Conservation (phyloP, 257 asterid genomes). For the Solanum peruvianum region DNA sequence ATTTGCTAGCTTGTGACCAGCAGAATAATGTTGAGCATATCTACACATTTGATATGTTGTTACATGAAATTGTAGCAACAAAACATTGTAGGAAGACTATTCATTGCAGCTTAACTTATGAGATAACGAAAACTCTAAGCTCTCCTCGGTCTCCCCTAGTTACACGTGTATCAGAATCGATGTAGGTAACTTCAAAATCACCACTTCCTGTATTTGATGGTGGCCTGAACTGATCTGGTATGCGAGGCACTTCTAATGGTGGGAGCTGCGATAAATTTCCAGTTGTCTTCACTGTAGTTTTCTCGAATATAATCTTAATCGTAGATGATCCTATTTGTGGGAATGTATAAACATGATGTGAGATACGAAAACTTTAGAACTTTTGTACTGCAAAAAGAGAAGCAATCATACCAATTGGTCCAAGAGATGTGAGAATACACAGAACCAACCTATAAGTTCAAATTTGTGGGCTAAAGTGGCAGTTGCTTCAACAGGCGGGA, state of each 20-base stretch:
- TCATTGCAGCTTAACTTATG: constrained; percentile 13
- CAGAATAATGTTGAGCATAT: not conserved
- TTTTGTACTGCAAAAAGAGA: not conserved
- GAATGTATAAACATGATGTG: not conserved
- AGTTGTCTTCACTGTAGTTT: constrained; percentile 69
- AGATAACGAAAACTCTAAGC: constrained; percentile 74
- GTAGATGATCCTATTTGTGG: constrained; percentile 31
- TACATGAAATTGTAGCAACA: not conserved
- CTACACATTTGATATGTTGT: not conserved
- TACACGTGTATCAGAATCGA: constrained; percentile 65
- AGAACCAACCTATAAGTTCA: constrained; percentile 48
- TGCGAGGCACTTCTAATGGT: constrained; percentile 62
- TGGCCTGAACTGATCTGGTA: constrained; percentile 67
- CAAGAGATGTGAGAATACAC: not conserved
- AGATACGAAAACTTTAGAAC: not conserved
- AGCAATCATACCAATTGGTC: not conserved
- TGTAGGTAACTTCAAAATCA: constrained; percentile 75
- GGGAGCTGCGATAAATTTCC: constrained; percentile 86
- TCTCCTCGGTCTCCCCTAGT: constrained; percentile 89
- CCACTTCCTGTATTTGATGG: constrained; percentile 68
- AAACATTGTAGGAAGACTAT: not conserved
- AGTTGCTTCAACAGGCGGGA: constrained; percentile 68
- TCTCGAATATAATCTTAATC: constrained; percentile 71
- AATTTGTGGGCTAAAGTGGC: constrained; percentile 96
- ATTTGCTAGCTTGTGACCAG: not conserved